These are phyloP conservation scores for Gypsophila paniculata DNA, from an alignment of 179 eudicot genomes.

Conservation along the genomic window DNA sequence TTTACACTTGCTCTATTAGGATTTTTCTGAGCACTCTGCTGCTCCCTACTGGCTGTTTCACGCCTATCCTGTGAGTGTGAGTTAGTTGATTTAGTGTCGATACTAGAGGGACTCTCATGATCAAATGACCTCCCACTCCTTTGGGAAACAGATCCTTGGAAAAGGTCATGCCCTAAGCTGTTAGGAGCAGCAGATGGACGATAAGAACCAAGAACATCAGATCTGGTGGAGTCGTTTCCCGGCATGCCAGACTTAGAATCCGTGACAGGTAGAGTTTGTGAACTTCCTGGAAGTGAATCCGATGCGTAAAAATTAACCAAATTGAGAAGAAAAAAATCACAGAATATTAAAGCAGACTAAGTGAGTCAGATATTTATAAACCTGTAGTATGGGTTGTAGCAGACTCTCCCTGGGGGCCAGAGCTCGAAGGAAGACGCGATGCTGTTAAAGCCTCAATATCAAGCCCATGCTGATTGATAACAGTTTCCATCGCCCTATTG, in stretches of 20 bases:
- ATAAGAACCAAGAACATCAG: conserved; percentile 44
- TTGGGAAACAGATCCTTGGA: conserved; percentile 62
- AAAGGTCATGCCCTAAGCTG: conserved; percentile 51
- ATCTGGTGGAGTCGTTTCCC: conserved; percentile 46
- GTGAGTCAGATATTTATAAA: conserved; percentile 16
- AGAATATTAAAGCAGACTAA: background rate
- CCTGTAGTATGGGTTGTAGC: conserved; percentile 61
- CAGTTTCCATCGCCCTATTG: conserved; percentile 97
- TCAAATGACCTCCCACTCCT: conserved; percentile 50
- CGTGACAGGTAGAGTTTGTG: conserved; percentile 42
- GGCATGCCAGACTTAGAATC: conserved; percentile 48
- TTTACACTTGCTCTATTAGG: conserved; percentile 39
- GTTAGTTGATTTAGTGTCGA: conserved; percentile 60
- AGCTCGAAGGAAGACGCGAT: conserved; percentile 55
- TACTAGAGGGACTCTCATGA: conserved; percentile 75
- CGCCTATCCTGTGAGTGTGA: conserved; percentile 62
- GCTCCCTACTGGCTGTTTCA: conserved; percentile 56
- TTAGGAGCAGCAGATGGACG: conserved; percentile 53
- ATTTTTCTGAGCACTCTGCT: conserved; percentile 52
- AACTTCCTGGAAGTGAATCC: conserved; percentile 44
- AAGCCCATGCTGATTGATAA: conserved; percentile 78
- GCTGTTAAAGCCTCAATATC: conserved; percentile 81
- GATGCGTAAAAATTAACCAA: conserved; percentile 7
- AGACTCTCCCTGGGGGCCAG: conserved; percentile 67
- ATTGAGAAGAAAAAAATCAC: background rate